phyloP scores from a whole-genome alignment of 495 filamentous ascomycete genomes.

The Penicillium paxilli region DNA sequence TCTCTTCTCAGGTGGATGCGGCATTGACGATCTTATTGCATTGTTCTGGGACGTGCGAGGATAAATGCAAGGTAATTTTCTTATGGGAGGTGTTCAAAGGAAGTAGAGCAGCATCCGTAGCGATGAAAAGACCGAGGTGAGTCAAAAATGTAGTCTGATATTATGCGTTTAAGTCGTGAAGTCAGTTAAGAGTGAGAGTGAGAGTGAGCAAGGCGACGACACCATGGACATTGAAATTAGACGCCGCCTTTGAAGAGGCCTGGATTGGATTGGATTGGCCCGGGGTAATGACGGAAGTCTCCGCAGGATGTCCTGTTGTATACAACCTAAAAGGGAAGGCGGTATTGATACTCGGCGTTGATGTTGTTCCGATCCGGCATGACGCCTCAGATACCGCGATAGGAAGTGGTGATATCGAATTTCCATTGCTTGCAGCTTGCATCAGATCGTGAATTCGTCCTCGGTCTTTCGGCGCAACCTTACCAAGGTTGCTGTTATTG shows the following conservation, averaged over 20 bases:
- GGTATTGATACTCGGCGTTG: background rate
- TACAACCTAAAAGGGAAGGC: background rate
- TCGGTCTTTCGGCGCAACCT: slow-evolving; percentile 6
- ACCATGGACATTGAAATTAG: background rate
- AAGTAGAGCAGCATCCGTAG: too few relatives aligned
- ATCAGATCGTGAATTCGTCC: background rate
- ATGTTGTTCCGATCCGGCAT: background rate
- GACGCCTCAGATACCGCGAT: slow-evolving; percentile 2
- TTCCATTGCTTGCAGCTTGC: background rate
- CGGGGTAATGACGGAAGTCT: too few relatives aligned
- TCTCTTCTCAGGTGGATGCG: background rate
- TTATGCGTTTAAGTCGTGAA: background rate
- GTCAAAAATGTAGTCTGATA: background rate
- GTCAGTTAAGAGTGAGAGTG: too few relatives aligned
- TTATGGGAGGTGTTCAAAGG: too few relatives aligned
- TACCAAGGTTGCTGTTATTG: slow-evolving; percentile 9
- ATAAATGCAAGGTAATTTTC: background rate
- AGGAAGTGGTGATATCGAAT: slow-evolving; percentile 12
- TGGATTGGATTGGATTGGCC: too few relatives aligned
- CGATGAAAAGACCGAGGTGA: background rate
- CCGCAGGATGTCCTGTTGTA: too few relatives aligned
- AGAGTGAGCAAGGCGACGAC: background rate
- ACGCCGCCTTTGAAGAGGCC: background rate
- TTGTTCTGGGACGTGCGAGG: background rate
- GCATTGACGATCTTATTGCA: background rate